Conservation (phyloP, 441 rosid genomes). For the Raphanus hybrid region DNA sequence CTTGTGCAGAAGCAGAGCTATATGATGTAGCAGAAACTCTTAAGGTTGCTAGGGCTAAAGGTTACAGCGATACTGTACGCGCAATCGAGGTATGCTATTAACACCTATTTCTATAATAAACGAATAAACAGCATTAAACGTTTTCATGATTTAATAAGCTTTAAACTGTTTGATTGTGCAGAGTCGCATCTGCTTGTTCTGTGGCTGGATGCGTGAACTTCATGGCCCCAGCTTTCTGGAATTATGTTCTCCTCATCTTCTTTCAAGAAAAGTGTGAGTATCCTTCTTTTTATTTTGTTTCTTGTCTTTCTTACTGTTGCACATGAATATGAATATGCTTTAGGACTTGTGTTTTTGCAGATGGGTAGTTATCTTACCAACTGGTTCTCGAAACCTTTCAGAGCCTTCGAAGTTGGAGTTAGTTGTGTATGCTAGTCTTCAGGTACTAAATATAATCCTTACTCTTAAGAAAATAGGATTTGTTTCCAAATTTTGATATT, state of each 20-base stretch:
- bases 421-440: constrained; percentile 62
- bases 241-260: constrained; percentile 56
- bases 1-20: constrained; percentile 61
- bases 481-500: constrained; percentile 16
- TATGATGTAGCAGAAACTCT: constrained; percentile 62
- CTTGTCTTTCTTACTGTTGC: not conserved
- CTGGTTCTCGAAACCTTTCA: constrained; percentile 56
- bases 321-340: constrained; percentile 23
- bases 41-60: constrained; percentile 75
- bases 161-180: constrained; percentile 37
- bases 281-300: not conserved
- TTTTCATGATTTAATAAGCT: not conserved
- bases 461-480: constrained; percentile 3
- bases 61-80: constrained; percentile 62
- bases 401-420: constrained; percentile 78
- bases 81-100: constrained; percentile 63
- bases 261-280: constrained; percentile 81
- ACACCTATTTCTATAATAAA: not conserved
- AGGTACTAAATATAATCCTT: constrained; percentile 49
- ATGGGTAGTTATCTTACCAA: constrained; percentile 80
- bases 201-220: constrained; percentile 87
- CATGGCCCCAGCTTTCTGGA: constrained; percentile 77
- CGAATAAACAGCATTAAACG: not conserved
- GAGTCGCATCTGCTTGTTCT: constrained; percentile 73
- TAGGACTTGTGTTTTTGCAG: constrained; percentile 48